phyloP scores from a whole-genome alignment of 371 early-diverging fungal species.

The Capillidium rhysosporum region DNA sequence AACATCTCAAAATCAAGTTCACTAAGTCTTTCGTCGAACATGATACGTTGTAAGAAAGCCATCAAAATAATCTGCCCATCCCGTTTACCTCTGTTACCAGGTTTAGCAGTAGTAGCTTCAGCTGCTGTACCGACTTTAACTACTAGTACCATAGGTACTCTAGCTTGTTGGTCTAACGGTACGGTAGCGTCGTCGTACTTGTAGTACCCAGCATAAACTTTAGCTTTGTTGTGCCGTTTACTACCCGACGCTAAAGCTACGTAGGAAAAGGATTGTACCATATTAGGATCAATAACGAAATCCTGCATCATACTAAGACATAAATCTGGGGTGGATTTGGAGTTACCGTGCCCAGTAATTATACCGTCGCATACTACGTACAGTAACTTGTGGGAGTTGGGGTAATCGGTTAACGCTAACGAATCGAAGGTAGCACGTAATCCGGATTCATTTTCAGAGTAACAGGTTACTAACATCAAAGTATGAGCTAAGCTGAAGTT shows the following conservation, averaged over 20 bases:
- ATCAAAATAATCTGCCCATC: conserved; percentile 96
- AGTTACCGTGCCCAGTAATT: conserved; percentile 58
- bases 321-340: conserved; percentile 55
- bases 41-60: conserved; percentile 85
- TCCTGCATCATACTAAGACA: conserved; percentile 68
- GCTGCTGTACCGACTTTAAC: conserved; percentile 81
- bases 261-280: conserved; percentile 53
- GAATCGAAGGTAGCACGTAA: conserved; percentile 89
- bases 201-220: conserved; percentile 79
- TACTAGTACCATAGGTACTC: conserved; percentile 72
- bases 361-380: conserved; percentile 78
- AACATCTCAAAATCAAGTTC: conserved; percentile 89
- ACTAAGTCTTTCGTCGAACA: conserved; percentile 90
- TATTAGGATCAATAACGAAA: conserved; percentile 35
- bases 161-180: conserved; percentile 22
- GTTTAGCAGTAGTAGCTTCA: conserved; percentile 40
- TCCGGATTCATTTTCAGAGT: conserved; percentile 80
- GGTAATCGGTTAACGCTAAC: conserved; percentile 78
- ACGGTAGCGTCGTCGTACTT: conserved; percentile 33
- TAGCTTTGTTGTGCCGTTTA: conserved; percentile 90
- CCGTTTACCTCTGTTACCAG: conserved; percentile 95
- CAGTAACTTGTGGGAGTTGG: conserved; percentile 75
- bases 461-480: conserved; percentile 64
- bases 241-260: conserved; percentile 85
- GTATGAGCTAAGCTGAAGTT: conserved; percentile 49